Evolutionary conservation across 306 rosid species (phyloP).

Genomic region (Calophaca sinica): DNA sequence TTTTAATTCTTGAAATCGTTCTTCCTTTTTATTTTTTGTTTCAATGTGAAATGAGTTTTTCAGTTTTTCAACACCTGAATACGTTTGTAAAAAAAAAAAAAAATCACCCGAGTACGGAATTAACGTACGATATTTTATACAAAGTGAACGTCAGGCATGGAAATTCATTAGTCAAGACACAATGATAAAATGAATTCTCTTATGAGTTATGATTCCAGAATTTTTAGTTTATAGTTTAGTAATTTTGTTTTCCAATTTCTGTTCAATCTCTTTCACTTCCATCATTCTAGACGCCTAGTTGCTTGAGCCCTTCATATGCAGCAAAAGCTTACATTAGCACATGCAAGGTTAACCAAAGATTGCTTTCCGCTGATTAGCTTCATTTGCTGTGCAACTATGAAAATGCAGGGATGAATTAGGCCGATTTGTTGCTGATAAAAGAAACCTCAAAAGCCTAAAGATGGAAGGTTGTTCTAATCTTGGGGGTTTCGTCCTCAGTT

Average conservation of each 20-base stretch:
- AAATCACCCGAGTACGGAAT: not conserved
- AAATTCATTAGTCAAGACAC: not conserved
- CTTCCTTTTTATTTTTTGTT: not conserved
- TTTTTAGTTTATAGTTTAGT: not conserved
- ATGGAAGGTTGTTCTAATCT: slow-evolving; percentile 92
- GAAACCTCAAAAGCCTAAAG: slow-evolving; percentile 78
- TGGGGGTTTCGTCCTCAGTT: slow-evolving; percentile 76
- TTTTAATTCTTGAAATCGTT: not conserved
- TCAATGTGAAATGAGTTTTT: not conserved
- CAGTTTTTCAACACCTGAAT: not conserved
- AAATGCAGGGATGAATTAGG: slow-evolving; percentile 81
- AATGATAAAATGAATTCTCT: not conserved
- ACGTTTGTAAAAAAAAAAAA: too few species aligned
- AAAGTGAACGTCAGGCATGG: not conserved
- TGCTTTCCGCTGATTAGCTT: slow-evolving; percentile 39
- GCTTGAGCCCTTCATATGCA: slow-evolving; percentile 1
- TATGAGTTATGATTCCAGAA: too few species aligned
- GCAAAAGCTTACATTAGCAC: not conserved
- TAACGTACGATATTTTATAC: not conserved
- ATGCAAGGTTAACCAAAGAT: not conserved
- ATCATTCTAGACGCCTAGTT: not conserved
- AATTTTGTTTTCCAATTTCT: not conserved
- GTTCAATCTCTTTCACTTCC: not conserved
- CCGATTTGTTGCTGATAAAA: slow-evolving; percentile 87
- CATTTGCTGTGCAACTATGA: slow-evolving; percentile 33